phyloP scores from a whole-genome alignment of 495 filamentous ascomycete species.

The Bryoglossum gracile region DNA sequence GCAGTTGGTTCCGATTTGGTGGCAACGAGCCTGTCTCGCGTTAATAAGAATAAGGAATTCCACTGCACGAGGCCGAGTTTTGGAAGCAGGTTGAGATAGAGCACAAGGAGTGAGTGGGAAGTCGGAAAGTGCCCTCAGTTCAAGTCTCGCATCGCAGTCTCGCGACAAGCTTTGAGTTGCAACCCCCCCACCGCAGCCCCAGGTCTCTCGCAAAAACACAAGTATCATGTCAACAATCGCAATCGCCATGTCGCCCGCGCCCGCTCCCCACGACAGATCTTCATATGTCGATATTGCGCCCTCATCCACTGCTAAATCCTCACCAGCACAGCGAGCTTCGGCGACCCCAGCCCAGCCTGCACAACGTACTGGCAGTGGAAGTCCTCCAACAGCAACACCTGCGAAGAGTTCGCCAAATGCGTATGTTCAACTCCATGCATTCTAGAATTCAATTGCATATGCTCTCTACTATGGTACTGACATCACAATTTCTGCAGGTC shows the following conservation, averaged over 20 bases:
- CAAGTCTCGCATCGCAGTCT: conserved; percentile 4
- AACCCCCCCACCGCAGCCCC: neutral
- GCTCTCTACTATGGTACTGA: conserved; percentile 13
- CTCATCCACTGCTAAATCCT: conserved; percentile 37
- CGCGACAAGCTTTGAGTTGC: neutral
- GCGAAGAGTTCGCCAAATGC: conserved; percentile 37
- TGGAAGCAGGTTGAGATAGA: conserved; percentile 6
- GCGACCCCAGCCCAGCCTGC: conserved; percentile 34
- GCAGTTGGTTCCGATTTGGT: conserved; percentile 24
- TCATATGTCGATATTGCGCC: conserved; percentile 34
- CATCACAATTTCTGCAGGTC: conserved; percentile 31
- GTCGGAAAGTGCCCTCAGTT: no score
- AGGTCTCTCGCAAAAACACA: no score
- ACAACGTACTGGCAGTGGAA: conserved; percentile 41
- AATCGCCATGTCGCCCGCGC: conserved; percentile 52
- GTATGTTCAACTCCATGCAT: conserved; percentile 33
- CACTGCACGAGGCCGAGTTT: conserved; percentile 16
- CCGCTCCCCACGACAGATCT: conserved; percentile 50
- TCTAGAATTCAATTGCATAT: neutral
- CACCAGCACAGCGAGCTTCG: conserved; percentile 33
- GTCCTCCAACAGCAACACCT: conserved; percentile 33
- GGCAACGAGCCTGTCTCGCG: conserved; percentile 19
- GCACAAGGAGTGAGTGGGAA: conserved; percentile 7
- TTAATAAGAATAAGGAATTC: conserved; percentile 13
- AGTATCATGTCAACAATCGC: conserved; percentile 55